Conservation (phyloP, 2,329 filamentous ascomycete species). For the Cytospora leucostoma region DNA sequence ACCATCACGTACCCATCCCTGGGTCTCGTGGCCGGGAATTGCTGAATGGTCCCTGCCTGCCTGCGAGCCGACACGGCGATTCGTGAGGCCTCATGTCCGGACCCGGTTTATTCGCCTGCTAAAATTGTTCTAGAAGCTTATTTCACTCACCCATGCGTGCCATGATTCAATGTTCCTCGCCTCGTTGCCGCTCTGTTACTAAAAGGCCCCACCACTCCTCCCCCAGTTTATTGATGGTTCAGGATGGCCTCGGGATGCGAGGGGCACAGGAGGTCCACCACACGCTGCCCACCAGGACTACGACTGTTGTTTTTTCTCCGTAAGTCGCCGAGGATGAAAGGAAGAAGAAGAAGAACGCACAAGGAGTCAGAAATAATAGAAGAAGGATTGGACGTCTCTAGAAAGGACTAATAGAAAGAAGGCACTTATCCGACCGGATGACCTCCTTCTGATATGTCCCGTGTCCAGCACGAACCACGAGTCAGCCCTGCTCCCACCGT, state of each 20-base stretch:
- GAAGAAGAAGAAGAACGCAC: neutral
- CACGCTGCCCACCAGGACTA: neutral
- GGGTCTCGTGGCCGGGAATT: neutral
- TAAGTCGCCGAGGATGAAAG: neutral
- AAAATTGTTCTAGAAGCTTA: neutral
- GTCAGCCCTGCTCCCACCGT: neutral
- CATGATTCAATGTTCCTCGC: neutral
- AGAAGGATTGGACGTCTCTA: too few relatives aligned
- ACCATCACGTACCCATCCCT: neutral
- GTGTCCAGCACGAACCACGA: too few relatives aligned
- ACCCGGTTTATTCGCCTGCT: neutral
- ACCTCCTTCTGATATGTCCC: too few relatives aligned
- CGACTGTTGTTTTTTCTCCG: neutral
- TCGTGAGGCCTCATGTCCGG: neutral
- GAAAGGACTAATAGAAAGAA: neutral
- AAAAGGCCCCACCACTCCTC: neutral
- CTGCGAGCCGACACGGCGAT: neutral
- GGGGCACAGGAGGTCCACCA: neutral
- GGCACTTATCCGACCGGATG: too few relatives aligned
- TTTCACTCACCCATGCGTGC: neutral
- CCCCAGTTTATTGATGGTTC: neutral
- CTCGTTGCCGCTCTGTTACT: neutral
- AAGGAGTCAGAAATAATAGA: neutral
- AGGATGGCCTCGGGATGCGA: neutral
- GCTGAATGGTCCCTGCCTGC: neutral